These are phyloP conservation scores for Plasmodium gonderi DNA, from an alignment of 169 alveolate species.

Conservation along the genomic window DNA sequence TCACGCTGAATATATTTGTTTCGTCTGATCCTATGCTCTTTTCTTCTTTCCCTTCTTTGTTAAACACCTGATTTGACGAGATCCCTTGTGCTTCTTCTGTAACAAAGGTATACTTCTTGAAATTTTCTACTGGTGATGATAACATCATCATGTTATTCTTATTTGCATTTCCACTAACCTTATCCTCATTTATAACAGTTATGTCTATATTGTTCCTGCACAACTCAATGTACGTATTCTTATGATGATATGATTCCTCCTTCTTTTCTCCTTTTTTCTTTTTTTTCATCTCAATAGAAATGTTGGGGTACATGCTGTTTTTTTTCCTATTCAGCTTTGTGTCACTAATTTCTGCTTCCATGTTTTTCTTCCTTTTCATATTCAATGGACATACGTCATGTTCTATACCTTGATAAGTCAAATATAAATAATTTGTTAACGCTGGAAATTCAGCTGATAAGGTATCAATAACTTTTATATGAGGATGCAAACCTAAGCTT, in stretches of 20 bases:
- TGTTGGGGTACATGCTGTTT: background rate
- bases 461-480: conserved; percentile 89
- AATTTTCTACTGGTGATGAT: background rate
- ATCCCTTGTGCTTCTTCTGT: background rate
- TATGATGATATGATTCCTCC: background rate
- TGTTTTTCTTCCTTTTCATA: conserved; percentile 48
- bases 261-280: background rate
- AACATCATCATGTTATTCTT: background rate
- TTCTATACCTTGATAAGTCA: conserved; percentile 89
- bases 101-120: background rate
- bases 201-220: background rate
- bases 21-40: conserved; percentile 57
- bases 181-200: background rate
- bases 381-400: conserved; percentile 84
- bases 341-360: background rate
- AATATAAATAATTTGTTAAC: conserved; percentile 88
- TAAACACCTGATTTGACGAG: background rate
- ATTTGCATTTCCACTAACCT: background rate
- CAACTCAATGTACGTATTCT: background rate
- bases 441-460: conserved; percentile 93
- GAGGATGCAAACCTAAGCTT: conserved; percentile 80
- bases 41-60: conserved; percentile 24
- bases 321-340: background rate
- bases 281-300: background rate
- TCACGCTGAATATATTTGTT: conserved; percentile 34